Evolutionary conservation across 441 rosid species (phyloP).

Genomic region (Pelargonium myrrhifolium): DNA sequence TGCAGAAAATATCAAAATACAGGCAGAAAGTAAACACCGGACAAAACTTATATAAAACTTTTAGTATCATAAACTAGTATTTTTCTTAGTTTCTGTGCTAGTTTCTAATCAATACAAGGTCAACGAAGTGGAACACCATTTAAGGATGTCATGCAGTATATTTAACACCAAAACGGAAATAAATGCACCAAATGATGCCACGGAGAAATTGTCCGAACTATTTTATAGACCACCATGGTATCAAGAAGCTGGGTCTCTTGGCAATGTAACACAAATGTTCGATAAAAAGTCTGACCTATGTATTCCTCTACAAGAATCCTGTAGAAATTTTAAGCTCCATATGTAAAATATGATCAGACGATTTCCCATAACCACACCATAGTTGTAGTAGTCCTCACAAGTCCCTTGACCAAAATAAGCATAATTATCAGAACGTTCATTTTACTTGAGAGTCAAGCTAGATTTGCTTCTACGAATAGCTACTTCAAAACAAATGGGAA

Average conservation of each 20-base stretch:
- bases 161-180: background rate
- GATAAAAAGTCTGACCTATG: slow-evolving; percentile 5
- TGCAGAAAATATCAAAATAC: background rate
- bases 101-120: background rate
- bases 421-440: background rate
- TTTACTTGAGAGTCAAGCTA: background rate
- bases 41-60: background rate
- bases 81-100: background rate
- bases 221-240: background rate
- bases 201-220: background rate
- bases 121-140: background rate
- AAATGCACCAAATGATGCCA: background rate
- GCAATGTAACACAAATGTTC: background rate
- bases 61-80: background rate
- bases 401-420: slow-evolving; percentile 7
- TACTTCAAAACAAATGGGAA: background rate
- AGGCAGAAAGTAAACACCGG: background rate
- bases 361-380: background rate
- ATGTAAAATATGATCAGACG: background rate
- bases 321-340: background rate
- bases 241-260: background rate
- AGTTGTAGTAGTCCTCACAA: slow-evolving; percentile 3
- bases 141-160: background rate
- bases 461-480: background rate
- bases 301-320: background rate